Evolutionary conservation across 106 monocot genomes (phyloP), one percentile per base, ranked within the genome.

Genomic region (Xerophyta viscosa): DNA sequence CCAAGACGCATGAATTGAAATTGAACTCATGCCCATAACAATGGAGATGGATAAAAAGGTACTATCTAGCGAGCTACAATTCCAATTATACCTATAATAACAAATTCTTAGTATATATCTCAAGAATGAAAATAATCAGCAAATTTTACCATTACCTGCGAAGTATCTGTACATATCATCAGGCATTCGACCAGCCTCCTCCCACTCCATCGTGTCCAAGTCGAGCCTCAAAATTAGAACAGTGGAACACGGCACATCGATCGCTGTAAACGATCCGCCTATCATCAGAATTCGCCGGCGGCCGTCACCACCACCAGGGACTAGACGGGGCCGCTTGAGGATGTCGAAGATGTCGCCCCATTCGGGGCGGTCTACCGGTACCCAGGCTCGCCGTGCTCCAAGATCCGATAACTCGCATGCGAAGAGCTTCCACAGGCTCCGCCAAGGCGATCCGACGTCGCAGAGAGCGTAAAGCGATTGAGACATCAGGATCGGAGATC

Each of bases 381-480:
- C 75, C 89, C 82, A 86, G 14, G 71, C n/a, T n/a, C n/a, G n/a
- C n/a, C n/a, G n/a, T n/a, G n/a, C n/a, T n/a, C 66, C 74, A n/a
- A 88, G 59, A 29, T 63, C 85, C 22, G 41, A 20, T 4, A 86
- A 46, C 8, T 49, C 23, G 48, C 90, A 90, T 20, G 71, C 67
- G 58, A 99, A 99, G 29, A 99, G 71, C 90, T 86, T 99, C 90
- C 98, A 99, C 64, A 86, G 86, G 71, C 77, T 86, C 27, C 90
- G 47, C 98, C 98, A 99, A 6, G 86, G 89, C 14, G 76, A 77
- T 9, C 96, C 96, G 11, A 83, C 72, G 31, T 90, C 98, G 58
- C 86, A 90, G 12, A 90, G 69, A 8, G 80, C 69, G 65, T 58
- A 86, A 30, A 88, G 60, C 4, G 76, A 33, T 2, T 45, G 62